These are phyloP conservation scores for Erodium chrysanthum DNA, from an alignment of 441 rosid species.

Conservation along the genomic window DNA sequence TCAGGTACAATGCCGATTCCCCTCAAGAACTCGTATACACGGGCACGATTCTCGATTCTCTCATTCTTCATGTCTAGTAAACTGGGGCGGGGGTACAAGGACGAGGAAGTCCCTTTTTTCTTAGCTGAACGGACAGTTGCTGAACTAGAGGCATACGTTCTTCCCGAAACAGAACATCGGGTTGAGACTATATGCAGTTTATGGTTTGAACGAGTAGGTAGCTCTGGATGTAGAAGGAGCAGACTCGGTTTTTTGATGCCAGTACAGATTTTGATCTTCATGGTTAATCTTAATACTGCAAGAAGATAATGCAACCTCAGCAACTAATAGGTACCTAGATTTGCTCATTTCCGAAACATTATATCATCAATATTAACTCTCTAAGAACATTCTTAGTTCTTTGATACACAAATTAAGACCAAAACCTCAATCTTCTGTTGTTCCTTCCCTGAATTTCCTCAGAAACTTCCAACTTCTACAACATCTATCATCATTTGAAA, in stretches of 20 bases:
- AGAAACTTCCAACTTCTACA: neutral
- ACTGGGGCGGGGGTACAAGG: slow-evolving; percentile 66
- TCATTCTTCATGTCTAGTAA: slow-evolving; percentile 57
- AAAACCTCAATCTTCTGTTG: neutral
- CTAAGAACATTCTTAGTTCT: neutral
- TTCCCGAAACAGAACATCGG: slow-evolving; percentile 38
- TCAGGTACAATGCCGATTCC: slow-evolving; percentile 69
- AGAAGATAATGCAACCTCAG: slow-evolving; percentile 9
- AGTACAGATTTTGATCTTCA: slow-evolving; percentile 51
- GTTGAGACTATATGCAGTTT: slow-evolving; percentile 26
- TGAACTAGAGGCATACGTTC: slow-evolving; percentile 28
- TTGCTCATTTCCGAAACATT: neutral
- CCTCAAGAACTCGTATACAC: slow-evolving; percentile 59
- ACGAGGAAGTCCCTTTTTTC: slow-evolving; percentile 26
- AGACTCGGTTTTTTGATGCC: slow-evolving; percentile 48
- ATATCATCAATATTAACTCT: neutral
- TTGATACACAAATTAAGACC: neutral
- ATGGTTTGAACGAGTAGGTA: no score
- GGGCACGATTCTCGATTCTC: slow-evolving; percentile 57
- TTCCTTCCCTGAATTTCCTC: neutral
- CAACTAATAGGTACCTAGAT: slow-evolving; percentile 2
- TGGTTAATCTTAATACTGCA: slow-evolving; percentile 25
- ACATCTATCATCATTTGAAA: neutral
- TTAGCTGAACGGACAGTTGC: slow-evolving; percentile 26
- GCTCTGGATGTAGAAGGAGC: slow-evolving; percentile 37